These are phyloP conservation scores for Atractiella rhizophila DNA, from an alignment of 768 basidiomycete species.

Conservation along the genomic window DNA sequence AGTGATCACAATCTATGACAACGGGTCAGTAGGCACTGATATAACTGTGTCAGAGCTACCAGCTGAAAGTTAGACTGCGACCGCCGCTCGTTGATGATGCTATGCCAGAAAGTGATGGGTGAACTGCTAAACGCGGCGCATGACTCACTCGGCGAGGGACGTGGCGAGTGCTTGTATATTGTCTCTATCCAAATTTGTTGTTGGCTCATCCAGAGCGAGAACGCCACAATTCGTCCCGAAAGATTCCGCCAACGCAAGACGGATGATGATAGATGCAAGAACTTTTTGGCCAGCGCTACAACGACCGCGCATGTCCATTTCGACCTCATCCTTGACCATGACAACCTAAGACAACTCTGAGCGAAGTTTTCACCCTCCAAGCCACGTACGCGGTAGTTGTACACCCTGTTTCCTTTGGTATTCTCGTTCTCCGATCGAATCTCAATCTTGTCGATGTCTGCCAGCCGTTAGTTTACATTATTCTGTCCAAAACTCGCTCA, in stretches of 20 bases:
- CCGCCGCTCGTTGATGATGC: constrained; percentile 82
- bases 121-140: neutral
- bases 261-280: constrained; percentile 89
- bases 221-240: constrained; percentile 97
- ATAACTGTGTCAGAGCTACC: no score
- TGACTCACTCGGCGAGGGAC: constrained; percentile 64
- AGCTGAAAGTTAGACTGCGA: constrained; percentile 72
- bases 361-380: neutral
- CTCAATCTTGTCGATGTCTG: constrained; percentile 93
- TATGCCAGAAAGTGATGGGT: constrained; percentile 18
- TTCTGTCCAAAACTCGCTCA: constrained; percentile 21
- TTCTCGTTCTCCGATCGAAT: constrained; percentile 86
- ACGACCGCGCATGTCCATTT: constrained; percentile 98
- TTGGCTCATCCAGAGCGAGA: constrained; percentile 88
- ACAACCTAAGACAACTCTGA: constrained; percentile 40
- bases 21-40: neutral
- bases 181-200: constrained; percentile 83
- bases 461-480: neutral
- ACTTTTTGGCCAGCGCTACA: constrained; percentile 98
- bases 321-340: constrained; percentile 96
- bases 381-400: constrained; percentile 68
- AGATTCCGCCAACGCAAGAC: constrained; percentile 84
- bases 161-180: constrained; percentile 83
- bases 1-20: constrained; percentile 26
- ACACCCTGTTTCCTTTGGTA: constrained; percentile 55